These are phyloP conservation scores for Aspergillus sp. DNA, from an alignment of 2,329 filamentous ascomycete genomes.

Conservation along the genomic window DNA sequence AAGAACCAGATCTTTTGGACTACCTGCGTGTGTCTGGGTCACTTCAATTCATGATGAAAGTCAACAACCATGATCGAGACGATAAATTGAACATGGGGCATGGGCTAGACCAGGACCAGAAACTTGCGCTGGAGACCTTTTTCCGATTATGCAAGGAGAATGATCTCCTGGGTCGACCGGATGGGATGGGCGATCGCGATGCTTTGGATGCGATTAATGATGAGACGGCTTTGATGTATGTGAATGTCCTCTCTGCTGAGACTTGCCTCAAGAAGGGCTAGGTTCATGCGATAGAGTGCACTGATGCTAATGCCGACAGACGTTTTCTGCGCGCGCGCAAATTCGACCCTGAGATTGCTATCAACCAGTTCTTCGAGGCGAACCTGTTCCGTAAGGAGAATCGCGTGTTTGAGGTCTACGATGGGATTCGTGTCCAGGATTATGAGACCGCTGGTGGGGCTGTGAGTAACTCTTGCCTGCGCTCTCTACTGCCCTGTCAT, in stretches of 20 bases:
- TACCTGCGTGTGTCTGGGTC: neutral
- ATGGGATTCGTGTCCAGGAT: slow-evolving; percentile 16
- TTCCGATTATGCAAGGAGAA: slow-evolving; percentile 2
- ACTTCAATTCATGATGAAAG: neutral
- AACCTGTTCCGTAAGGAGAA: slow-evolving; percentile 15
- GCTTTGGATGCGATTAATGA: slow-evolving; percentile 17
- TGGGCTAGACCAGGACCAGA: neutral
- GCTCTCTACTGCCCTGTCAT: neutral
- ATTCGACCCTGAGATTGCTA: slow-evolving; percentile 11
- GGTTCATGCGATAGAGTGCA: neutral
- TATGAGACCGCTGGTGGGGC: slow-evolving; percentile 20
- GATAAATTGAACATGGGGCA: slow-evolving; percentile 17
- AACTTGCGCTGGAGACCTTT: neutral
- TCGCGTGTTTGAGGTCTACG: slow-evolving; percentile 15
- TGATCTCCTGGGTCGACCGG: slow-evolving; percentile 10
- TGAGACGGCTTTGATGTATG: slow-evolving; percentile 17
- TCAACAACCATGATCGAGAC: slow-evolving; percentile 6
- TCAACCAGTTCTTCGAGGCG: slow-evolving; percentile 18
- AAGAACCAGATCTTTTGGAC: no score
- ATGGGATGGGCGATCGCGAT: slow-evolving; percentile 15
- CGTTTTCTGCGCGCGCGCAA: slow-evolving; percentile 20
- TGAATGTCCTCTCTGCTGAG: neutral
- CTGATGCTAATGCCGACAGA: slow-evolving; percentile 2
- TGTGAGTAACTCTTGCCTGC: slow-evolving; percentile 7
- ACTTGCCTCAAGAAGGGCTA: no score